Evolutionary conservation across 1,139 yeast species (phyloP).

Genomic region (Kluyveromyces marxianus): DNA sequence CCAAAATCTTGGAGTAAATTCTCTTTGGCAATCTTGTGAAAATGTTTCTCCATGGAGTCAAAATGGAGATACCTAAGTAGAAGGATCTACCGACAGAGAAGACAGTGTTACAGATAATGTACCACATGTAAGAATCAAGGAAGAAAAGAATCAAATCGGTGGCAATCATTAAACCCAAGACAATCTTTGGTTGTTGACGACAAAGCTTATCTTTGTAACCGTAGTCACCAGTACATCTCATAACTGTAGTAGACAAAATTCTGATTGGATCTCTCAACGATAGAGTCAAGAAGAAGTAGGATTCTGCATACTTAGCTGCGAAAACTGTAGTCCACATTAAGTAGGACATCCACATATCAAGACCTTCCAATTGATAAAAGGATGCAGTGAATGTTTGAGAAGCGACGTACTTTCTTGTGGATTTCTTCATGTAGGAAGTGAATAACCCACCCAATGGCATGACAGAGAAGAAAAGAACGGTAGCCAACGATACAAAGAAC

Average conservation of each 20-base stretch:
- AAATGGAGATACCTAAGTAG: conserved; percentile 95
- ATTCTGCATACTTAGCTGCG: conserved; percentile 80
- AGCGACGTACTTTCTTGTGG: conserved; percentile 84
- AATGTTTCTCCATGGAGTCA: conserved; percentile 99
- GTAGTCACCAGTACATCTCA: conserved; percentile 83
- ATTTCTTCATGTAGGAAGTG: conserved; percentile 84
- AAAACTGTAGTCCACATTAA: conserved; percentile 84
- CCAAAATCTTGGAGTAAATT: conserved; percentile 93
- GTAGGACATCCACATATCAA: conserved; percentile 96
- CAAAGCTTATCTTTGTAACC: conserved; percentile 78
- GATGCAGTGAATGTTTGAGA: conserved; percentile 96
- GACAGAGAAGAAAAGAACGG: conserved; percentile 76
- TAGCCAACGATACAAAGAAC: conserved; percentile 80
- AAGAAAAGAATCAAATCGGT: conserved; percentile 93
- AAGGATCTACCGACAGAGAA: conserved; percentile 96
- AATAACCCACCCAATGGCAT: conserved; percentile 98
- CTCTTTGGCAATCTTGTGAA: conserved; percentile 97
- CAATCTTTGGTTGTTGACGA: conserved; percentile 77
- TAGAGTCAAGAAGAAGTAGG: conserved; percentile 86
- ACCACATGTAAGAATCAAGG: conserved; percentile 98
- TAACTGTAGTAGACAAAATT: conserved; percentile 50
- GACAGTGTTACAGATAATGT: conserved; percentile 87
- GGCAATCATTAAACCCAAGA: conserved; percentile 83
- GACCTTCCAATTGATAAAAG: conserved; percentile 69
- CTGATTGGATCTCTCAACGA: conserved; percentile 94